Percentiles rank a stretch among this genome's conserved stretches.
Evolutionary conservation across 2,329 filamentous ascomycete genomes (phyloP).

Genomic region (Neopestalotiopsis sp.): DNA sequence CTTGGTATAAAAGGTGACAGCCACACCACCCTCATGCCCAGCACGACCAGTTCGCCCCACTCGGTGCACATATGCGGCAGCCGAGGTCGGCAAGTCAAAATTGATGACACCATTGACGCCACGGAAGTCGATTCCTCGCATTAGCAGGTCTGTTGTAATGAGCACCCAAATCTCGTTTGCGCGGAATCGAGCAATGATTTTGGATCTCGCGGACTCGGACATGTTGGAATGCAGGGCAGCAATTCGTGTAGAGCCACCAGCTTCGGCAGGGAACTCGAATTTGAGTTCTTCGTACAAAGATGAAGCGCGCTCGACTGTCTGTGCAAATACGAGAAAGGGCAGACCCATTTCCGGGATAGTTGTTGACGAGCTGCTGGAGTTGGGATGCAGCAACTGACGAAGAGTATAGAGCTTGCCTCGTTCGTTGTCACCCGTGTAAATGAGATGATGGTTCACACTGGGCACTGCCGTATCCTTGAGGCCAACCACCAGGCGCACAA

Average conservation of each 20-base stretch:
- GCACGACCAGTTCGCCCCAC: conserved; percentile 90
- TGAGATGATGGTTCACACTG: conserved; percentile 86
- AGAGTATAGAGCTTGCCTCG: conserved; percentile 91
- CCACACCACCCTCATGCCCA: conserved; percentile 84
- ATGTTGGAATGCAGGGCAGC: conserved; percentile 91
- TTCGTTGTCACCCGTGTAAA: conserved; percentile 85
- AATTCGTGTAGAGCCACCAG: conserved; percentile 82
- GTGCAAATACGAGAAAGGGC: conserved; percentile 93
- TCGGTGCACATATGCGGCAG: conserved; percentile 90
- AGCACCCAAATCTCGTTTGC: conserved; percentile 94
- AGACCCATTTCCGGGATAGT: conserved; percentile 73
- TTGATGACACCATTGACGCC: conserved; percentile 97
- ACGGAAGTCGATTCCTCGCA: conserved; percentile 91
- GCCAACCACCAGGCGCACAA: conserved; percentile 90
- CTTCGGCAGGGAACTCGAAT: conserved; percentile 91
- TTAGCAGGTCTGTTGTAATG: conserved; percentile 92
- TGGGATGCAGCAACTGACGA: conserved; percentile 85
- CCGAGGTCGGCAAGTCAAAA: conserved; percentile 93
- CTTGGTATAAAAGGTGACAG: conserved; percentile 93
- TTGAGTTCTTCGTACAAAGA: conserved; percentile 88
- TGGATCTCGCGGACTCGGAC: conserved; percentile 74
- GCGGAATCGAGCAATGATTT: conserved; percentile 88
- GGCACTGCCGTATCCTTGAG: conserved; percentile 95
- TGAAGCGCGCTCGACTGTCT: conserved; percentile 89
- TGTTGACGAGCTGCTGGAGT: conserved; percentile 49